Evolutionary conservation across 2,329 filamentous ascomycete genomes (phyloP).

Genomic region (Didymella pinodella): DNA sequence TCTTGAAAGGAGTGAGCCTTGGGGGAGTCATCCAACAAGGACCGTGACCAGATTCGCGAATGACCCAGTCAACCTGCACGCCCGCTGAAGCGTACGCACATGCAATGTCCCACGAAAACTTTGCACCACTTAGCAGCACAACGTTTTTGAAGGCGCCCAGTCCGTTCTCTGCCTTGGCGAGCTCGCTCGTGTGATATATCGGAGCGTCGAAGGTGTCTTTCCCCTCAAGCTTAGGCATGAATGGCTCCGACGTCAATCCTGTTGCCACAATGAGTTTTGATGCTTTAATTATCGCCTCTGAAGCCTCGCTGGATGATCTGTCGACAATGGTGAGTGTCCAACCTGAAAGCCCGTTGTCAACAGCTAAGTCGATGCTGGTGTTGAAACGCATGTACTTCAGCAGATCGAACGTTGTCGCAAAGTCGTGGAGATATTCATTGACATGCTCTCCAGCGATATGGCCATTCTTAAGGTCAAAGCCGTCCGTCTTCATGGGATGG

Average conservation of each 20-base stretch:
- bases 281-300: conserved; percentile 30
- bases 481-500: conserved; percentile 41
- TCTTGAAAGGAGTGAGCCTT: conserved; percentile 71
- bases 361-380: conserved; percentile 59
- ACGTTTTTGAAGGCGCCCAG: conserved; percentile 47
- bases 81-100: conserved; percentile 62
- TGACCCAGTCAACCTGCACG: conserved; percentile 65
- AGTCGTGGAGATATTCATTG: conserved; percentile 63
- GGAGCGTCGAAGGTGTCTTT: conserved; percentile 61
- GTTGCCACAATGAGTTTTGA: conserved; percentile 68
- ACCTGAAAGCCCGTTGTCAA: conserved; percentile 44
- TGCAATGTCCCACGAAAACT: conserved; percentile 70
- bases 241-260: conserved; percentile 67
- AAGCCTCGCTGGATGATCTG: not conserved
- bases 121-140: conserved; percentile 68
- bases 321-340: conserved; percentile 33
- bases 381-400: conserved; percentile 59
- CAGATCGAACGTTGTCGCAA: conserved; percentile 56
- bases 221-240: conserved; percentile 61
- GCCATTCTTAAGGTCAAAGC: conserved; percentile 52
- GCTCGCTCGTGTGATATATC: conserved; percentile 66
- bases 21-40: conserved; percentile 67
- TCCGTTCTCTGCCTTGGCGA: conserved; percentile 54
- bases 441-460: conserved; percentile 68
- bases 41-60: conserved; percentile 64